These are phyloP conservation scores for Cucumis sativus DNA, from an alignment of 306 rosid genomes.

Conservation along the genomic window Cucumber_9930_V3 NC_026657.2:25705501-25706000, in stretches of 20 bases:
- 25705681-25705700: slow-evolving; percentile 20
- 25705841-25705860: background rate
- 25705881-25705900: background rate
- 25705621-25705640: slow-evolving; percentile 15
- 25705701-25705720: slow-evolving; percentile 20
- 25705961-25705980: slow-evolving; percentile 65
- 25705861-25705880: background rate
- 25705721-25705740: slow-evolving; percentile 39
- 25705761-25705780: slow-evolving; percentile 26
- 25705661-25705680: slow-evolving; percentile 15
- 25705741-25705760: slow-evolving; percentile 43
- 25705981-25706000: slow-evolving; percentile 31
- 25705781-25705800: slow-evolving; percentile 15
- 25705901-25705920: background rate
- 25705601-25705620: slow-evolving; percentile 15
- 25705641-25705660: slow-evolving; percentile 7
- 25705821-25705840: slow-evolving; percentile 1
- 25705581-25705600: background rate
- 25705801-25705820: slow-evolving; percentile 22
- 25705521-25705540: background rate
- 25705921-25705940: slow-evolving; percentile 36
- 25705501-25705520: slow-evolving; percentile 14
- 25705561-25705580: slow-evolving; percentile 6
- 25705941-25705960: slow-evolving; percentile 73
- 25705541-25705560: slow-evolving; percentile 14